Evolutionary conservation across 176 grass and related monocot species (phyloP).

Genomic region (Lolium rigidum): DNA sequence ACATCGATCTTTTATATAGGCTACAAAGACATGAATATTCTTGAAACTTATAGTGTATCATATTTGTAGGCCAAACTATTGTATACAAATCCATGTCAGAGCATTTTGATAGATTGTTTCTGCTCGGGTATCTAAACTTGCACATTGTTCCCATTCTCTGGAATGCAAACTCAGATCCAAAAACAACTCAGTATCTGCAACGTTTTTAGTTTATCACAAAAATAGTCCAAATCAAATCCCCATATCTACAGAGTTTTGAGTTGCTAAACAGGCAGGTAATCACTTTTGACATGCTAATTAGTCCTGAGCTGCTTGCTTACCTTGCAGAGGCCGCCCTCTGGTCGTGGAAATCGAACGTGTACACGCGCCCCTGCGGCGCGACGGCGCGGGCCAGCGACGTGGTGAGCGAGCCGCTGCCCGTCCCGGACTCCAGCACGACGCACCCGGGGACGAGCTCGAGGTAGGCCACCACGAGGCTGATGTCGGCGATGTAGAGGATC

Average conservation of each 20-base stretch:
- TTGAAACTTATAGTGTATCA: neutral
- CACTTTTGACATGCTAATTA: slow-evolving; percentile 1
- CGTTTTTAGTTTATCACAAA: neutral
- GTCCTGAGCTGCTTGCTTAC: slow-evolving; percentile 33
- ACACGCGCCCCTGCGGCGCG: slow-evolving; percentile 67
- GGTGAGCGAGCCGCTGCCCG: slow-evolving; percentile 78
- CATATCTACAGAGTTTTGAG: neutral
- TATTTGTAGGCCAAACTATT: neutral
- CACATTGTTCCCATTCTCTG: neutral
- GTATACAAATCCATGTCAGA: neutral
- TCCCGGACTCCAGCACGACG: slow-evolving; percentile 82
- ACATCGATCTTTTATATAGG: neutral
- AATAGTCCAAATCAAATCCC: neutral
- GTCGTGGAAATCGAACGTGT: slow-evolving; percentile 93
- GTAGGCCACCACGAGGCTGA: slow-evolving; percentile 84
- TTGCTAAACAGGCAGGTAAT: neutral
- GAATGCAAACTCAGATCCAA: neutral
- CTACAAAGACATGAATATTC: neutral
- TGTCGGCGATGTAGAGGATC: slow-evolving; percentile 90
- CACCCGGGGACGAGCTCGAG: slow-evolving; percentile 82
- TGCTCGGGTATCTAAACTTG: neutral
- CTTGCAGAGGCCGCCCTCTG: slow-evolving; percentile 80
- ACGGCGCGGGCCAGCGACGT: slow-evolving; percentile 81
- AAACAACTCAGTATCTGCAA: neutral
- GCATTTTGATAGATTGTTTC: neutral